These are phyloP conservation scores for Lagerstroemia speciosa DNA, from an alignment of 345 rosid species.

Conservation along the genomic window DNA sequence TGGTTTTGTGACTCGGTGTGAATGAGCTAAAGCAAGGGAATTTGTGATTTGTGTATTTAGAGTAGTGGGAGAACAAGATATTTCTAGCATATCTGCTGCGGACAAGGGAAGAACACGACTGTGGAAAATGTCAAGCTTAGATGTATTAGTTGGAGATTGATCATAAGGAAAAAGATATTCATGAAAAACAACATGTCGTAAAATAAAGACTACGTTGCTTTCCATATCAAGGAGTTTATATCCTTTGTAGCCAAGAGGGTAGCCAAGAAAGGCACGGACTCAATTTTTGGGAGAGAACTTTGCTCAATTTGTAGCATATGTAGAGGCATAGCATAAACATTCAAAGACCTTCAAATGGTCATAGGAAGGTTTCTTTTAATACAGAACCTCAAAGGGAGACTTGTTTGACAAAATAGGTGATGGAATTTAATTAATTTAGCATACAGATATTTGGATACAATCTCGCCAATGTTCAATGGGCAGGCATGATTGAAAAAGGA, in stretches of 20 bases:
- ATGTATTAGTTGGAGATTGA: too few species aligned
- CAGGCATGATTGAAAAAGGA: too few species aligned
- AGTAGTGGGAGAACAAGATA: too few species aligned
- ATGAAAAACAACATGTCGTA: not conserved
- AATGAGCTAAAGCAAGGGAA: too few species aligned
- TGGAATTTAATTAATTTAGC: not conserved
- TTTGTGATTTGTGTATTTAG: too few species aligned
- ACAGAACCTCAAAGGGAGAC: not conserved
- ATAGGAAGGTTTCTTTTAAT: not conserved
- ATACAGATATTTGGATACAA: not conserved
- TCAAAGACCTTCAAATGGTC: not conserved
- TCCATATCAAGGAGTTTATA: not conserved
- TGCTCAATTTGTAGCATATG: rapidly evolving
- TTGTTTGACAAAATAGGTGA: not conserved
- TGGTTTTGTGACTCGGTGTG: too few species aligned
- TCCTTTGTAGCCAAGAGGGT: not conserved
- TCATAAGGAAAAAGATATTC: not conserved
- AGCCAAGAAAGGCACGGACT: not conserved
- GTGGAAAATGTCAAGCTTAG: not conserved
- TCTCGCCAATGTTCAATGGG: not conserved
- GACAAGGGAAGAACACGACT: not conserved
- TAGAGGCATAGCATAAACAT: not conserved
- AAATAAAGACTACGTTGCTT: not conserved
- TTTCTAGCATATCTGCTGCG: too few species aligned
- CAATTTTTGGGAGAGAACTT: not conserved